Evolutionary conservation across 768 basidiomycete genomes (phyloP), one percentile per base, ranked within the genome.

Genomic region (Boletus rex-veris): DNA sequence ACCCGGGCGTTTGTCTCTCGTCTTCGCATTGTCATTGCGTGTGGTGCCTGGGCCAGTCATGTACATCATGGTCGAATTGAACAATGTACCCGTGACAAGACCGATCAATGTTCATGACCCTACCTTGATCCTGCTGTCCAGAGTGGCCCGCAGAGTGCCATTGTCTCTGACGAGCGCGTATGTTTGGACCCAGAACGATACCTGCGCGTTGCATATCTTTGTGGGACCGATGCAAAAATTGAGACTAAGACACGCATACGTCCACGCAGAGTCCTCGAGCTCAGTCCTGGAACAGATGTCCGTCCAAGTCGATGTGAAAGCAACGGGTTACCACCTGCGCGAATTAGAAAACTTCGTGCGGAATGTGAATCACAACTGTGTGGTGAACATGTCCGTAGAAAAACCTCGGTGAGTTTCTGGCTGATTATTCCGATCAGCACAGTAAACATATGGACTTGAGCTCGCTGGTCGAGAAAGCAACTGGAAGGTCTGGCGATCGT

Each of bases 131-230:
- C 88, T 10, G 84, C 83, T 15, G 88, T 91, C 30, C 90, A 92
- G 68, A 91, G 86, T 63, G 92, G 91, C n/a, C n/a, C n/a, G 90
- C 89, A 82, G 8, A 85, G 86, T 61, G 80, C 84, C 15, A 86
- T 90, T 61, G 69, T 89, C 33, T 76, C 92, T 45, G 84, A 83
- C 1, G 80, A 85, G 60, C 77, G 78, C 42, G 75, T 92, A 46
- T 85, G 83, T 42, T 66, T 70, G 10, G 62, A 74, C 38, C 80
- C 84, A 3, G 61, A 56, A n/a, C 52, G 54, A 43, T 55, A 61
- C 21, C 21, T 0, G 21, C 21, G 5, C 59, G 63, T 38, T 48
- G 57, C 71, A 8, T 50, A 11, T n/a, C 16, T 40, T 2, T 21
- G 37, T 11, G 3, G 18, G 3, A 5, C 37, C 24, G 9, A 16